Conservation (phyloP, 257 asterid species). For the Nicotiana benthamiana region DNA sequence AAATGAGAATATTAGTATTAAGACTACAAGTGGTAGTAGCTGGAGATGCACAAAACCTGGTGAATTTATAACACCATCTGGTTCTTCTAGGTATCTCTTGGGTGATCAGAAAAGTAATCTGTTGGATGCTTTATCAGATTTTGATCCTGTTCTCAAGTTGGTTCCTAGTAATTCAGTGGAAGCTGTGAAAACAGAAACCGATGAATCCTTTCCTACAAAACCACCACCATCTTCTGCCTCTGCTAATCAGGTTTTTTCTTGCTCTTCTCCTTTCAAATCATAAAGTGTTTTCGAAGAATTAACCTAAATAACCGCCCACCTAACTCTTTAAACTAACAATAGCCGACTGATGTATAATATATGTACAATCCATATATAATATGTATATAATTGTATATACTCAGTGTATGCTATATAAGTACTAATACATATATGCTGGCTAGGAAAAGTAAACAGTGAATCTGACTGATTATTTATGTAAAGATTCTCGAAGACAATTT, state of each 20-base stretch:
- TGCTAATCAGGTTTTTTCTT: not conserved
- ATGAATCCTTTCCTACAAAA: conserved; percentile 14
- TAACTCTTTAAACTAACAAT: too few relatives aligned
- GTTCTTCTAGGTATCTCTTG: conserved; percentile 60
- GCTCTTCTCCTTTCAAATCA: not conserved
- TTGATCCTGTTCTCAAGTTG: conserved; percentile 20
- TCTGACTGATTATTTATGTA: too few relatives aligned
- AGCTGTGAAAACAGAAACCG: not conserved
- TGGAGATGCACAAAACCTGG: conserved; percentile 55
- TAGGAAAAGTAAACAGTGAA: too few relatives aligned
- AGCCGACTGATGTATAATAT: too few relatives aligned
- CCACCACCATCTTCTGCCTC: not conserved
- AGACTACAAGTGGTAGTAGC: conserved; percentile 19
- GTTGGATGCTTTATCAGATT: conserved; percentile 27
- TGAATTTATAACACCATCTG: conserved; percentile 64
- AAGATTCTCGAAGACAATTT: too few relatives aligned
- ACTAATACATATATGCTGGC: too few relatives aligned
- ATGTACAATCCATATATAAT: too few relatives aligned
- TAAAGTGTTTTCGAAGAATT: not conserved
- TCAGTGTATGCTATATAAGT: too few relatives aligned
- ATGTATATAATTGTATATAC: too few relatives aligned
- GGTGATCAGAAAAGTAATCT: conserved; percentile 31
- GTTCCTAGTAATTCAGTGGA: conserved; percentile 13
- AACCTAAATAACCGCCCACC: too few relatives aligned
- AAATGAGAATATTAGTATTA: not conserved